phyloP scores from a whole-genome alignment of 345 rosid species.

The Bruguiera parviflora region DNA sequence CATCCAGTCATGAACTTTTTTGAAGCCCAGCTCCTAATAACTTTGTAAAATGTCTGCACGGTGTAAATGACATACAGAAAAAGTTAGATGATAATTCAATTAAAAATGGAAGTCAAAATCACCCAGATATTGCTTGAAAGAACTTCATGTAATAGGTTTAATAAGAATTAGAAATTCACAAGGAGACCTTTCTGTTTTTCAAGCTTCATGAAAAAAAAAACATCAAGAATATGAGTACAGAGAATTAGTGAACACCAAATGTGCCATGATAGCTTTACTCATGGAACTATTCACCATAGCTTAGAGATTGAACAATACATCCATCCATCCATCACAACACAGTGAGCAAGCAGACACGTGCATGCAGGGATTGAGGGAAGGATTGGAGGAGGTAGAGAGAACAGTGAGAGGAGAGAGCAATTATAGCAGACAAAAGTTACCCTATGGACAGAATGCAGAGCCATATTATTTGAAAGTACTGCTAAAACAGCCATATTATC shows the following conservation, averaged over 20 bases:
- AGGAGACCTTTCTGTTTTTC: not conserved
- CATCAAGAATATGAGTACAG: not conserved
- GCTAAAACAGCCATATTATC: too few species aligned
- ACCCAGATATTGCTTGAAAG: not conserved
- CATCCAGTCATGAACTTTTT: conserved; percentile 99
- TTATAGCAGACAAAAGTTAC: too few species aligned
- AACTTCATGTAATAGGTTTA: not conserved
- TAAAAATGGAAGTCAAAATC: not conserved
- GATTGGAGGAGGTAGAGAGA: too few species aligned
- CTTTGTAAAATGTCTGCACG: conserved; percentile 80
- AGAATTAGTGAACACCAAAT: too few species aligned
- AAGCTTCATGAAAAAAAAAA: not conserved
- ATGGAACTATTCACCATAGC: not conserved
- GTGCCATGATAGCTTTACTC: too few species aligned
- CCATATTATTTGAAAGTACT: too few species aligned
- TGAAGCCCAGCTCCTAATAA: conserved; percentile 96
- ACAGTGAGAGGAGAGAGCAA: too few species aligned
- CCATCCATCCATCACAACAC: not conserved
- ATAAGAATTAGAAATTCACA: not conserved
- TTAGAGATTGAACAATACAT: not conserved
- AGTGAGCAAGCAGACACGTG: too few species aligned
- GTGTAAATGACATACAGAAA: conserved; percentile 5
- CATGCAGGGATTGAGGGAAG: too few species aligned
- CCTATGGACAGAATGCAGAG: too few species aligned
- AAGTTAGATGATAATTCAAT: conserved; percentile 9